Base-by-base conservation (phyloP, 1,284 basidiomycete genomes). In the Trametes polyzona region DNA sequence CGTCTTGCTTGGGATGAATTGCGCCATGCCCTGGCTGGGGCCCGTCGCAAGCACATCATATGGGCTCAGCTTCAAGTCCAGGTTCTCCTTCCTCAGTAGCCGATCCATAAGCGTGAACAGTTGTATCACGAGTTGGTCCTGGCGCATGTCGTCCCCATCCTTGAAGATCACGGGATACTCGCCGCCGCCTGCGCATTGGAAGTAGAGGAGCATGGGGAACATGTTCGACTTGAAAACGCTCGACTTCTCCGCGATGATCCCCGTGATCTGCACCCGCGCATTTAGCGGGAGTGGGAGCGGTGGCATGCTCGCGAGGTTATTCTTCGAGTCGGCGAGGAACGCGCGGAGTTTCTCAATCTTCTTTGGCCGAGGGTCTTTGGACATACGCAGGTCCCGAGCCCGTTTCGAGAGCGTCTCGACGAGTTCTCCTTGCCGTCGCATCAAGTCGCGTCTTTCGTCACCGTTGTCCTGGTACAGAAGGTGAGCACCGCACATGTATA, bases 171-270 rank as follows among this genome's bases (percentile, higher is more conserved):
- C 83, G 0, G 95, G 92, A 72, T 93, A 99, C 69, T 95, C 90
- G 32, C 81, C 79, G 6, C 88, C 83, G 61, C 89, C 83, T 37
- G 85, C 75, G 60, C 90, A 90, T 68, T 93, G 88, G 71, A 98
- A 96, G 74, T 92, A 94, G 11, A 99, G 79, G 17, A 96, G 80
- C 46, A 99, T 81, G 0, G 97, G 97, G 63, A 90, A 93, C 50
- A 98, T 87, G 67, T 96, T 98, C 39, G 95, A 98, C 73, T 99
- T 99, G 83, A 99, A 99, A 27, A 99, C 89, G 9, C 91, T 92
- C 14, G 94, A 96, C 68, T 93, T 93, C 54, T 99, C 96, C 0
- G 95, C 77, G 33, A 90, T 87, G 66, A 98, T 92, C 0, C 95
- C 94, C 0, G 84, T 90, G 29, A 98, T 83, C 58, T 86, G 83